Percentiles rank a stretch among this genome's conserved stretches.
These are phyloP conservation scores for Glaciozyma antarctica DNA, from an alignment of 768 basidiomycete species.

Conservation along the genomic window DNA sequence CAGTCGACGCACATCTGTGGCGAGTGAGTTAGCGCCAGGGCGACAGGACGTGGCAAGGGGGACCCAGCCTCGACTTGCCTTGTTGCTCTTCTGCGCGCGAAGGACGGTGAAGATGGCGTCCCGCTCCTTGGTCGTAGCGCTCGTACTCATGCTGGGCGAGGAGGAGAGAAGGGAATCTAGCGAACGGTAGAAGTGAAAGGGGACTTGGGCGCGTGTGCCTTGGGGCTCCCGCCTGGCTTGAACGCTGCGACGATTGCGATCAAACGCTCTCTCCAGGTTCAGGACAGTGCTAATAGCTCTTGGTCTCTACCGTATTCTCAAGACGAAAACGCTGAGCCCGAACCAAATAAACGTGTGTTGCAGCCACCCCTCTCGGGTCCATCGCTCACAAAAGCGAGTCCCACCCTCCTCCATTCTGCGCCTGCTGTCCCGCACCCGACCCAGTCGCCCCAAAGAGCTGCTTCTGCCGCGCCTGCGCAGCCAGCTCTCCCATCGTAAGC, in stretches of 20 bases:
- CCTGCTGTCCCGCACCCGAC: not conserved
- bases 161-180: too few species aligned
- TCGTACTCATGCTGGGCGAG: too few species aligned
- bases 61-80: constrained; percentile 44
- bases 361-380: too few species aligned
- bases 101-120: constrained; percentile 75
- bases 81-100: constrained; percentile 78
- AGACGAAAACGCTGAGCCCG: too few species aligned
- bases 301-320: too few species aligned
- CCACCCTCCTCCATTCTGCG: not conserved
- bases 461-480: constrained; percentile 26
- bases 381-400: not conserved
- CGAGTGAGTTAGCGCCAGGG: not conserved
- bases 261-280: too few species aligned
- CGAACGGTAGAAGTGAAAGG: too few species aligned
- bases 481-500: constrained; percentile 22
- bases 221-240: too few species aligned
- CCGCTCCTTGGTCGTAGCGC: constrained; percentile 48
- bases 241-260: too few species aligned
- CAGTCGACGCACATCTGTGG: constrained; percentile 84
- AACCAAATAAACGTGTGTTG: too few species aligned
- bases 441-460: constrained; percentile 3
- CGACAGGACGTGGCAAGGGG: not conserved
- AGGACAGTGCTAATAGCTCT: too few species aligned
- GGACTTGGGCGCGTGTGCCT: too few species aligned